A percentile compares a stretch with the other conserved stretches of the same genome.
These are phyloP conservation scores for Omphalotus guepiniiformis DNA, from an alignment of 768 basidiomycete species.

Conservation along the genomic window DNA sequence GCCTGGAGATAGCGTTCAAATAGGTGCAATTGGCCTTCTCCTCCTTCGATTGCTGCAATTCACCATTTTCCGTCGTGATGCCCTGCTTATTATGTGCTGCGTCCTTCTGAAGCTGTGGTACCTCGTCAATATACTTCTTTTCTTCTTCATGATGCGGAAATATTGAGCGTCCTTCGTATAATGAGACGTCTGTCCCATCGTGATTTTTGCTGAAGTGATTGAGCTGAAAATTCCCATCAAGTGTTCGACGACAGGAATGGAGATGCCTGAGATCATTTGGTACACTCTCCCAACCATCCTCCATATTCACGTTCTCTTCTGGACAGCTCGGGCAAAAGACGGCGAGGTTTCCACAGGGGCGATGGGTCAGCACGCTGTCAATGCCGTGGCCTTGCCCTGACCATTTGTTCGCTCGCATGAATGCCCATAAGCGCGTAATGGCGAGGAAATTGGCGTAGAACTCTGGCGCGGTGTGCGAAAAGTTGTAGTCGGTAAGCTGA, in stretches of 20 bases:
- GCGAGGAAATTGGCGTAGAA: conserved; percentile 18
- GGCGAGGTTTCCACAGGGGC: conserved; percentile 12
- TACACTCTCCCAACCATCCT: conserved; percentile 6
- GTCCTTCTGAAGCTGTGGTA: background rate
- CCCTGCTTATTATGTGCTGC: background rate
- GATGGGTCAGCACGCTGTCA: conserved; percentile 12
- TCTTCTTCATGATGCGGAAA: conserved; percentile 14
- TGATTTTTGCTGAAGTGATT: conserved; percentile 16
- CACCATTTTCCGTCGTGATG: too few relatives aligned
- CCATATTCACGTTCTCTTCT: conserved; percentile 24
- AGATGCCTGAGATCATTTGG: conserved; percentile 11
- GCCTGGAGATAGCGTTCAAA: conserved; percentile 18
- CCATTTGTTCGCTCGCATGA: conserved; percentile 13
- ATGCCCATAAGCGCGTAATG: conserved; percentile 21
- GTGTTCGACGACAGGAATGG: conserved; percentile 11
- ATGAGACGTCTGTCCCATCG: conserved; percentile 19
- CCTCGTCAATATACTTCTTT: conserved; percentile 10
- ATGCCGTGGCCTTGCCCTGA: conserved; percentile 19
- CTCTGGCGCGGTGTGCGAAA: conserved; percentile 8
- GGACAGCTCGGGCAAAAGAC: conserved; percentile 24
- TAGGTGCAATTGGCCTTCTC: conserved; percentile 21
- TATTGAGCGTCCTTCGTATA: conserved; percentile 11
- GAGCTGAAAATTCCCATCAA: conserved; percentile 20
- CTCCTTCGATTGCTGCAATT: too few relatives aligned
- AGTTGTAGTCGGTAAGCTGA: conserved; percentile 8